Evolutionary conservation across 768 basidiomycete genomes (phyloP).

Genomic region (Termitomyces sp.): DNA sequence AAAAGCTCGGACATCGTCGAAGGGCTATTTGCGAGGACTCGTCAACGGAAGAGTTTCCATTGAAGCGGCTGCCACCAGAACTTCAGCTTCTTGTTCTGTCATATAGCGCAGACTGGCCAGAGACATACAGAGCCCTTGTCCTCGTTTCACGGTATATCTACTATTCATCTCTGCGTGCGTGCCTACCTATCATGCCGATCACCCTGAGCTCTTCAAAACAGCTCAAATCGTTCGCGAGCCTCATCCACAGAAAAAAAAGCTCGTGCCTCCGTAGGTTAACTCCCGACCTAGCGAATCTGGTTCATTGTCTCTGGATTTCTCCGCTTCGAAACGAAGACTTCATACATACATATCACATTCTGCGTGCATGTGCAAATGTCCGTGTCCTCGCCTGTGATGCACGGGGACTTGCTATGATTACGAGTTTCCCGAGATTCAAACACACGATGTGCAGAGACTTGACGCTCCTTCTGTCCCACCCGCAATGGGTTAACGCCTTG

Average conservation of each 20-base stretch:
- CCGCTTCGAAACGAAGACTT: slow-evolving; percentile 26
- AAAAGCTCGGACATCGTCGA: slow-evolving; percentile 23
- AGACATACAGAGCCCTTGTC: slow-evolving; percentile 31
- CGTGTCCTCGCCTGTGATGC: slow-evolving; percentile 30
- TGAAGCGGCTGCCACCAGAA: slow-evolving; percentile 32
- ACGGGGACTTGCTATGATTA: slow-evolving; percentile 25
- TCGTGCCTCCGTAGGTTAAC: slow-evolving; percentile 14
- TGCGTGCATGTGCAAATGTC: slow-evolving; percentile 31
- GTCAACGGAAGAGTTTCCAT: slow-evolving; percentile 22
- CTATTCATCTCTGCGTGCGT: slow-evolving; percentile 28
- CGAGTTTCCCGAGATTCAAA: slow-evolving; percentile 18
- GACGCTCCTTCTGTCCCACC: slow-evolving; percentile 29
- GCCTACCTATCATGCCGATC: slow-evolving; percentile 33
- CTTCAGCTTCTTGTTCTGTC: slow-evolving; percentile 30
- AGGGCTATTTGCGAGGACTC: slow-evolving; percentile 15
- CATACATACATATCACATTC: slow-evolving; percentile 18
- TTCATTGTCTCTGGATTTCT: slow-evolving; percentile 34
- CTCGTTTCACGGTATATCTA: slow-evolving; percentile 31
- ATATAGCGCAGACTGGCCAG: slow-evolving; percentile 27
- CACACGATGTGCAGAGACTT: slow-evolving; percentile 30
- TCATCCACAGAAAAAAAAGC: slow-evolving; percentile 11
- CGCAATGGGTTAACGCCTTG: slow-evolving; percentile 22
- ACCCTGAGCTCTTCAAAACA: slow-evolving; percentile 31
- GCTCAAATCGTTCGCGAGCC: slow-evolving; percentile 27
- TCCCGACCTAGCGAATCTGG: slow-evolving; percentile 12